phyloP scores from a whole-genome alignment of 169 alveolate species.

The Eimeria brunetti region DNA sequence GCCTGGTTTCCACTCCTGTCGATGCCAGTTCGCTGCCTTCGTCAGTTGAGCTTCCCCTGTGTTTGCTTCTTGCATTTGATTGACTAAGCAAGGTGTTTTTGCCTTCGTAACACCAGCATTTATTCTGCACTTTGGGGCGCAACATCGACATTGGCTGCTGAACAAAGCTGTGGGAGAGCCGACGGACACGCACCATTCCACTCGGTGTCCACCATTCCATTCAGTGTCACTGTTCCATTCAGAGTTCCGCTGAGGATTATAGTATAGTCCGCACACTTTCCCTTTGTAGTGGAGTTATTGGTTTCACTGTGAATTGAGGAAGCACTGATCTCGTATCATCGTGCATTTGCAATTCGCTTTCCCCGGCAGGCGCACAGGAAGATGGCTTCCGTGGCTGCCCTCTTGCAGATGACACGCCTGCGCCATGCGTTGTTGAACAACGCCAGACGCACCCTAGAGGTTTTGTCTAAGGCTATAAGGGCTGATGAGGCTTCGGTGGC shows the following conservation, averaged over 20 bases:
- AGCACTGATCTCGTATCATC: neutral
- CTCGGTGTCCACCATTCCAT: neutral
- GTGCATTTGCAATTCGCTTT: neutral
- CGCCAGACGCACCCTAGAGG: constrained; percentile 35
- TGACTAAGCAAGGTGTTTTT: neutral
- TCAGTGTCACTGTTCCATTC: neutral
- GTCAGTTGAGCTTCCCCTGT: neutral
- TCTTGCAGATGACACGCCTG: neutral
- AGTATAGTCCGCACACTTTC: neutral
- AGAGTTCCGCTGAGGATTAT: neutral
- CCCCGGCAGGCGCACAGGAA: neutral
- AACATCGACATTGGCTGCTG: neutral
- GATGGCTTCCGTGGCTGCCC: constrained; percentile 26
- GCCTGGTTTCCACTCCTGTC: neutral
- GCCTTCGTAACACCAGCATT: neutral
- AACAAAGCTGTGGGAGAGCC: neutral
- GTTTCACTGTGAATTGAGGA: neutral
- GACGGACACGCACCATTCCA: neutral
- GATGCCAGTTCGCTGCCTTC: neutral
- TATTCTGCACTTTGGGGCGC: neutral
- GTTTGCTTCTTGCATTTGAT: neutral
- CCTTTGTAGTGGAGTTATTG: neutral
- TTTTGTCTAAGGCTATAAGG: neutral
- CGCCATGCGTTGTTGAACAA: constrained; percentile 21
- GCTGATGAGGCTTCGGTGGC: constrained; percentile 26